A percentile compares a stretch with the other conserved stretches of the same genome.
Evolutionary conservation across 352 stramenopile genomes (phyloP).

Genomic region (Globisporangium apiculatum): DNA sequence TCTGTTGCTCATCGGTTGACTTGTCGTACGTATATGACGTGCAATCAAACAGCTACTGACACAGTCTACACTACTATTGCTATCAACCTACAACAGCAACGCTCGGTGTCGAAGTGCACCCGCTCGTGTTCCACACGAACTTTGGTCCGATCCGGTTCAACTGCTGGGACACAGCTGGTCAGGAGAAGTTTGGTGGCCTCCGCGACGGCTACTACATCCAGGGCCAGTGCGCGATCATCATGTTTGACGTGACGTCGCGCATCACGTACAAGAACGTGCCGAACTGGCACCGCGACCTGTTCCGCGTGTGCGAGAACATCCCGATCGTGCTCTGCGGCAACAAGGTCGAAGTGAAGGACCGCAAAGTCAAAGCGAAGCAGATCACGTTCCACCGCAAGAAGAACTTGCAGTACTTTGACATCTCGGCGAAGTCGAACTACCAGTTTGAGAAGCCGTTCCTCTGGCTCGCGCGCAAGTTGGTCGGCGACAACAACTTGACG

Average conservation of each 20-base stretch:
- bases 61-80: not conserved
- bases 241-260: slow-evolving; percentile 99
- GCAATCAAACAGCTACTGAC: too few relatives aligned
- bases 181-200: slow-evolving; percentile 98
- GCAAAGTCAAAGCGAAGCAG: slow-evolving; percentile 99
- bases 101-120: slow-evolving; percentile 98
- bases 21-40: too few relatives aligned
- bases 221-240: slow-evolving; percentile 99
- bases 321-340: slow-evolving; percentile 99
- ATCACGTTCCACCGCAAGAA: slow-evolving; percentile 99
- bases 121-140: slow-evolving; percentile 99
- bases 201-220: slow-evolving; percentile 98
- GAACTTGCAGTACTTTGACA: slow-evolving; percentile 99
- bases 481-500: slow-evolving; percentile 96
- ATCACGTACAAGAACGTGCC: slow-evolving; percentile 99
- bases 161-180: slow-evolving; percentile 99
- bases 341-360: slow-evolving; percentile 99
- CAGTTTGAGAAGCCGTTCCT: slow-evolving; percentile 99
- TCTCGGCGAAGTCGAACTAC: slow-evolving; percentile 99
- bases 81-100: slow-evolving; percentile 61
- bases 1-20: too few relatives aligned
- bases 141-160: slow-evolving; percentile 99
- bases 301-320: slow-evolving; percentile 99
- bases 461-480: slow-evolving; percentile 98
- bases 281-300: slow-evolving; percentile 99